Conservation (phyloP, 345 rosid species). For the Citrus medica region DNA sequence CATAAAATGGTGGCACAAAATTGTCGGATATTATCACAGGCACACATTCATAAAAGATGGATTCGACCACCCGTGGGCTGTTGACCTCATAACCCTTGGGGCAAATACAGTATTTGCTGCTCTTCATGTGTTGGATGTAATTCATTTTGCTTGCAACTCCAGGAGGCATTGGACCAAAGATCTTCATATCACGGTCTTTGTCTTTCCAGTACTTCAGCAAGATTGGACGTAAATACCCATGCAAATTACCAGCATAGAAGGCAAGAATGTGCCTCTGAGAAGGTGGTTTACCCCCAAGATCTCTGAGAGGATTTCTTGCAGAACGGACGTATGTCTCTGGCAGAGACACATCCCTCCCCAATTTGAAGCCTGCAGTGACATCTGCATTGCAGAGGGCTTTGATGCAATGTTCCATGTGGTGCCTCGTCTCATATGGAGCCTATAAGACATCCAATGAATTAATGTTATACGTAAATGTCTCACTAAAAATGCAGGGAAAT, state of each 20-base stretch:
- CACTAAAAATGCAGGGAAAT: neutral
- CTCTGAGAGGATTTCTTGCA: conserved; percentile 84
- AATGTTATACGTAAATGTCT: neutral
- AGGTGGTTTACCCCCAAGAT: conserved; percentile 81
- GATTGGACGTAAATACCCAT: conserved; percentile 75
- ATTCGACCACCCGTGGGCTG: conserved; percentile 90
- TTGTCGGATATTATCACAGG: conserved; percentile 80
- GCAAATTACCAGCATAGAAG: conserved; percentile 90
- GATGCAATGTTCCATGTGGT: conserved; percentile 96
- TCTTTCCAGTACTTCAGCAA: conserved; percentile 83
- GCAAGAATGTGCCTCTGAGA: conserved; percentile 66
- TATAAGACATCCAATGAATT: conserved; percentile 17
- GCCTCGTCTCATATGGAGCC: conserved; percentile 99
- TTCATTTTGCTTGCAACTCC: conserved; percentile 93
- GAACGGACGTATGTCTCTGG: conserved; percentile 95
- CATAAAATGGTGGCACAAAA: conserved; percentile 86
- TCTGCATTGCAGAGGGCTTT: conserved; percentile 98
- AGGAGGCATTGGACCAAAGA: conserved; percentile 77
- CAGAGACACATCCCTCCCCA: conserved; percentile 93
- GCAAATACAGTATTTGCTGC: conserved; percentile 89
- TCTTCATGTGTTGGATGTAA: conserved; percentile 87
- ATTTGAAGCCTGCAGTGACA: conserved; percentile 74
- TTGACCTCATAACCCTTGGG: conserved; percentile 93
- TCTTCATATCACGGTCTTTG: conserved; percentile 72
- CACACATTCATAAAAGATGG: conserved; percentile 87